Percentiles rank a stretch among this genome's conserved stretches.
phyloP scores from a whole-genome alignment of 2,329 filamentous ascomycete genomes.

The Xylariaceae sp. region DNA sequence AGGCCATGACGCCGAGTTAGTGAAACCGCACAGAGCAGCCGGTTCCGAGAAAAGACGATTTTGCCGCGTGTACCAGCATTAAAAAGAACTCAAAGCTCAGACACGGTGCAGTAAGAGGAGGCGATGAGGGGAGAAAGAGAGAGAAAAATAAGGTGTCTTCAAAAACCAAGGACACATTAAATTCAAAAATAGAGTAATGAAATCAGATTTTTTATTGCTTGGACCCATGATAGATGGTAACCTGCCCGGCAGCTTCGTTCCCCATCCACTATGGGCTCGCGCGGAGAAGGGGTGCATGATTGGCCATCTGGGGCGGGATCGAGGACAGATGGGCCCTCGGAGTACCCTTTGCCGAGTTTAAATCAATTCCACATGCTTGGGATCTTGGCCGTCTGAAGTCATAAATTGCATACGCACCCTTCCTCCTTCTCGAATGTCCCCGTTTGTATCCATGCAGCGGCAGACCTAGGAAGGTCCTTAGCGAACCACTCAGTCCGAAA shows the following conservation, averaged over 20 bases:
- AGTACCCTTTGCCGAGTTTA: slow-evolving; percentile 26
- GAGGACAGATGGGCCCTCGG: slow-evolving; percentile 15
- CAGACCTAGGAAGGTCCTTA: too few relatives aligned
- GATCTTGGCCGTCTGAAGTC: slow-evolving; percentile 12
- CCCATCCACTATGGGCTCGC: slow-evolving; percentile 9
- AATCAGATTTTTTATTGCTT: slow-evolving; percentile 25
- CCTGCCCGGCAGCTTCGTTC: too few relatives aligned
- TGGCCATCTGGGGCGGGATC: slow-evolving; percentile 6
- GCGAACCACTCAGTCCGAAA: too few relatives aligned
- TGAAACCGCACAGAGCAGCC: too few relatives aligned
- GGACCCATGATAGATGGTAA: slow-evolving; percentile 24
- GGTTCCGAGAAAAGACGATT: too few relatives aligned
- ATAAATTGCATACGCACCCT: too few relatives aligned
- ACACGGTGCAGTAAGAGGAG: slow-evolving; percentile 7
- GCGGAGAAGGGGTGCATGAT: slow-evolving; percentile 6
- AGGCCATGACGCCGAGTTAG: too few relatives aligned
- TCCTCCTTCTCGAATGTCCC: too few relatives aligned
- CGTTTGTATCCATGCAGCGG: too few relatives aligned
- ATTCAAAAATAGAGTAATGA: slow-evolving; percentile 18
- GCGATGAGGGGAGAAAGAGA: slow-evolving; percentile 8
- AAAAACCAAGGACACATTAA: slow-evolving; percentile 18
- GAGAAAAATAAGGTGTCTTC: slow-evolving; percentile 14
- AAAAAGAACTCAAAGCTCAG: slow-evolving; percentile 3
- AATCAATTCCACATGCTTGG: slow-evolving; percentile 18
- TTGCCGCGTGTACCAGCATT: too few relatives aligned